Conservation (phyloP, 2,329 filamentous ascomycete genomes). For the Xenoacremonium recifei region DNA sequence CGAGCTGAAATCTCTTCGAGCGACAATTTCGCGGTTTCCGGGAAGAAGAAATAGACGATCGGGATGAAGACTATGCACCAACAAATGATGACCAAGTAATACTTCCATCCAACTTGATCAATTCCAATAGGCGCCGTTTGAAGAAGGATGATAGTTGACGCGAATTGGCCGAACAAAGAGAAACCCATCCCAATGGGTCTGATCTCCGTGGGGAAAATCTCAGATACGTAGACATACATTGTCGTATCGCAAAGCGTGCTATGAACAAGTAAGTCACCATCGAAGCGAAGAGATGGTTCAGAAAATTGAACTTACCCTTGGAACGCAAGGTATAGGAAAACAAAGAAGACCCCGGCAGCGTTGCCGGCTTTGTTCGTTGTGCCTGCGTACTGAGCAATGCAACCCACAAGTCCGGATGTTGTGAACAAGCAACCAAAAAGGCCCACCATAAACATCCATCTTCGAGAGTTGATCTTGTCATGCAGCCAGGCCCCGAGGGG, state of each 20-base stretch:
- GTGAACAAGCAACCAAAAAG: constrained; percentile 40
- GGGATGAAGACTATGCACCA: constrained; percentile 36
- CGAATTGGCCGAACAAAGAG: constrained; percentile 49
- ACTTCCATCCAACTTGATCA: constrained; percentile 46
- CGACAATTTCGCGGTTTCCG: constrained; percentile 31
- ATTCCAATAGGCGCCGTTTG: constrained; percentile 40
- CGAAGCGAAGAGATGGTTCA: neutral
- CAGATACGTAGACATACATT: constrained; percentile 38
- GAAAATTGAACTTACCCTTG: constrained; percentile 34
- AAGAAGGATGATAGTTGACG: constrained; percentile 45
- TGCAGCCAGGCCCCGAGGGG: constrained; percentile 47
- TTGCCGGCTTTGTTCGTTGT: constrained; percentile 38
- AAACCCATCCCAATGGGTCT: constrained; percentile 51
- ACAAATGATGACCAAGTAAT: constrained; percentile 46
- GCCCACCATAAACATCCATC: constrained; percentile 39
- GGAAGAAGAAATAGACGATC: constrained; percentile 31
- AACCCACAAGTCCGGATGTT: constrained; percentile 32
- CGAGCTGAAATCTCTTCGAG: constrained; percentile 38
- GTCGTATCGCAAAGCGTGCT: constrained; percentile 40
- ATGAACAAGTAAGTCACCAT: constrained; percentile 3
- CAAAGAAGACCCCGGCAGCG: constrained; percentile 40
- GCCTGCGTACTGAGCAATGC: constrained; percentile 34
- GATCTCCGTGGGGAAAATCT: constrained; percentile 45
- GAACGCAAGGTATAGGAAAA: constrained; percentile 48
- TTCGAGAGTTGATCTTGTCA: constrained; percentile 46